Evolutionary conservation across 805 yeast species (phyloP), one percentile per base, ranked within the genome.

Genomic region (Phaffomyces antillensis): DNA sequence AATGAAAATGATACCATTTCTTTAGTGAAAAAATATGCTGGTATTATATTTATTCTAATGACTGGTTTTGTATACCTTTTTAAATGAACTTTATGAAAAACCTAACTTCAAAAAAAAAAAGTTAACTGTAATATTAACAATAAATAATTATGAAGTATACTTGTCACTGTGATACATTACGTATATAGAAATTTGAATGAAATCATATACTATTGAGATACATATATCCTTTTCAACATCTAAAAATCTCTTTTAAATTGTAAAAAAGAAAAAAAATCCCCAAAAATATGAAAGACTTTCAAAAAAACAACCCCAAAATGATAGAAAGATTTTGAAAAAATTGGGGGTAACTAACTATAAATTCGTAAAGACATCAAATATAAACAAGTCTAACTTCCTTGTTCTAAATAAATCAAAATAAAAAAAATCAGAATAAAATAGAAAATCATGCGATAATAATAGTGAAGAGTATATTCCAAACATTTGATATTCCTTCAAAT

Each of bases 1-100:
- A 30, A 40, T 37, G 15, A 41, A 24, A 10, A 38, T 15, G 18
- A 36, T 28, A 28, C 13, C 16, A 10, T 16, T 17, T 7, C 37
- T 25, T 1, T 23, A 15, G 8, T 33, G 36, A 45, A 47, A 35
- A 38, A 39, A 17, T 47, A 43, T 35, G 48, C 43, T 8, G 40
- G 42, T 13, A 39, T 39, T 12, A 36, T 36, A 15, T 8, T 39
- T 3, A 40, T 39, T n/a, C 24, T 47, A 15, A 41, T 30, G 11
- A 42, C 39, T 7, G 41, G 45, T 13, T n/a, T 20, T 17, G 23
- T 28, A 7, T 38, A 32, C 36, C 24, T 40, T n/a, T 18, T 34
- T n/a, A 46, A 43, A 40, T 40, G 20, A 39, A 18, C 5, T 13
- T 25, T 16, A 15, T 9, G n/a, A 34, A 10, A 33, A 3, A 23